A percentile compares a stretch with the other conserved stretches of the same genome.
These are phyloP conservation scores for Thelonectria blattea DNA, from an alignment of 2,329 filamentous ascomycete genomes.

Conservation along the genomic window DNA sequence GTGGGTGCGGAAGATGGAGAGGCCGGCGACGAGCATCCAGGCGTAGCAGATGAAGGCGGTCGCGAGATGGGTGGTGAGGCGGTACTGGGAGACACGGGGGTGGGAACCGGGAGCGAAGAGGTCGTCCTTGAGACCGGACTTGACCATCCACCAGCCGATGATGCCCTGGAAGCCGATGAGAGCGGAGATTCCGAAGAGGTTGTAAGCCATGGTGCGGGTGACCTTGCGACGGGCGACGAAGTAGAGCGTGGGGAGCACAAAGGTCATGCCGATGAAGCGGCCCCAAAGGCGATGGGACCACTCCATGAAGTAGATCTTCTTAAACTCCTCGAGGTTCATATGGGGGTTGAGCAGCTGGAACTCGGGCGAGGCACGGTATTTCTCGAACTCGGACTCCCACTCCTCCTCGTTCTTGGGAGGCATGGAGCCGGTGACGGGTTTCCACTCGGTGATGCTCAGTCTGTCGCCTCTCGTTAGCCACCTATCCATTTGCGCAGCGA, in stretches of 20 bases:
- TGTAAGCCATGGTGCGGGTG: slow-evolving; percentile 75
- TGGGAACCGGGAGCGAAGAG: slow-evolving; percentile 90
- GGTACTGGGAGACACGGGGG: slow-evolving; percentile 93
- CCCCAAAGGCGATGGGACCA: slow-evolving; percentile 97
- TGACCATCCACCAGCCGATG: slow-evolving; percentile 99
- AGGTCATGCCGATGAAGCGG: slow-evolving; percentile 86
- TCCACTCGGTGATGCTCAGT: slow-evolving; percentile 98
- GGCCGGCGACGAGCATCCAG: slow-evolving; percentile 90
- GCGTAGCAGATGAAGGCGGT: slow-evolving; percentile 93
- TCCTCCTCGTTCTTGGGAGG: slow-evolving; percentile 79
- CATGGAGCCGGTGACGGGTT: slow-evolving; percentile 89
- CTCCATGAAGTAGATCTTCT: slow-evolving; percentile 99
- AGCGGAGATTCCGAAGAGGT: slow-evolving; percentile 81
- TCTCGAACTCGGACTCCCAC: slow-evolving; percentile 92
- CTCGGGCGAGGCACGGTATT: slow-evolving; percentile 92
- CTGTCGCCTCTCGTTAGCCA: slow-evolving; percentile 51
- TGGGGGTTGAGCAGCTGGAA: slow-evolving; percentile 90
- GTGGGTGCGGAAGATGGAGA: slow-evolving; percentile 81
- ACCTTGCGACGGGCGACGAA: slow-evolving; percentile 84
- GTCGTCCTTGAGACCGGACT: slow-evolving; percentile 93
- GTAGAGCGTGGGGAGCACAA: slow-evolving; percentile 86
- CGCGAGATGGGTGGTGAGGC: slow-evolving; percentile 85
- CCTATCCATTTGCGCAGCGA: neutral
- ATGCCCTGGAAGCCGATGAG: slow-evolving; percentile 95
- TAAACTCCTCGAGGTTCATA: slow-evolving; percentile 94